phyloP scores from a whole-genome alignment of 2,329 filamentous ascomycete species.

The Pezicula rhizophila region DNA sequence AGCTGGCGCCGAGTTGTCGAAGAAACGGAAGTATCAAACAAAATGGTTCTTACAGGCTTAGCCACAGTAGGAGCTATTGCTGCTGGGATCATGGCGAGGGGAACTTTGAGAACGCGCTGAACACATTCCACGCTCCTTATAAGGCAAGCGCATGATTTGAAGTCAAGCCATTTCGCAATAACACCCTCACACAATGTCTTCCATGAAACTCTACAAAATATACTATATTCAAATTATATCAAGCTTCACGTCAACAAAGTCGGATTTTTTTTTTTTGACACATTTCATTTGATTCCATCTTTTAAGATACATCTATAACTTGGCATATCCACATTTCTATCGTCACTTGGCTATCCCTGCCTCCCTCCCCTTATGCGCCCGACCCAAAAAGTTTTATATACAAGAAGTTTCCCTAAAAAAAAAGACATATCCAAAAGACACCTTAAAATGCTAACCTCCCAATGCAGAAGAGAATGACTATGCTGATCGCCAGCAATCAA shows the following conservation, averaged over 20 bases:
- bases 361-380: background rate
- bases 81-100: slow-evolving; percentile 1
- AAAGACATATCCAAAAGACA: slow-evolving; percentile 6
- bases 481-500: slow-evolving; percentile 19
- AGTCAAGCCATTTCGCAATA: background rate
- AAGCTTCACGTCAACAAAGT: background rate
- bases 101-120: background rate
- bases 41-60: slow-evolving; percentile 8
- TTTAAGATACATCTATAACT: background rate
- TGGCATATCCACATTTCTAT: background rate
- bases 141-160: background rate
- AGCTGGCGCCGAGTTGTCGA: slow-evolving; percentile 30
- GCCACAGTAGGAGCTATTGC: slow-evolving; percentile 8
- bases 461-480: slow-evolving; percentile 11
- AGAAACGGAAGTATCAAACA: slow-evolving; percentile 26
- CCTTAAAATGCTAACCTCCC: slow-evolving; percentile 3
- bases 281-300: background rate
- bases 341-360: background rate
- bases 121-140: background rate
- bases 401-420: slow-evolving; percentile 12
- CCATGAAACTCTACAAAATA: no score
- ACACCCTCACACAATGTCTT: no score
- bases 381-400: slow-evolving; percentile 12
- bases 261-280: background rate
- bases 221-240: background rate